Base-by-base conservation (phyloP, 2,329 filamentous ascomycete species). In the Fusarium robinianum region DNA sequence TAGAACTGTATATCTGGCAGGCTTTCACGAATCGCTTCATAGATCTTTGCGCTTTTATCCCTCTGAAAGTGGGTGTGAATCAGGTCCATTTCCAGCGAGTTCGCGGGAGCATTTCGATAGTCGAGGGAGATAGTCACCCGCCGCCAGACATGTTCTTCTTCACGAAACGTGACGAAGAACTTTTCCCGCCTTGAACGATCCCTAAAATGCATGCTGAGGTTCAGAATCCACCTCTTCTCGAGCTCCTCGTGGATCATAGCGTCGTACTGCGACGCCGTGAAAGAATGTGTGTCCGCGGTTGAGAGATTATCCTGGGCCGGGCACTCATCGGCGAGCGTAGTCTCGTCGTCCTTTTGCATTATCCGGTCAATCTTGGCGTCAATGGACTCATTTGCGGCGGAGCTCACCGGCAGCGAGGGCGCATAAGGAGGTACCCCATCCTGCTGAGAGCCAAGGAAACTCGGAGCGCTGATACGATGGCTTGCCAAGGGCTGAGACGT, bases 191-290 rank as follows among this genome's bases (percentile, higher is more conserved):
- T 88, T 9, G 91, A 95, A 61, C 87, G 85, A 70, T 99, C 94
- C 46, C 91, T 83, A 67, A 96, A 99, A 67, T 96, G 90, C 94
- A 99, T 96, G 69, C 90, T 96, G 48, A 97, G 78, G 63, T 99
- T 99, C 57, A 99, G 75, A 48, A 99, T 97, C 94, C 94, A 99
- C 62, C 81, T 85, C 49, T 78, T 81, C 62, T 96, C 90, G 41
- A 96, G 78, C 67, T 97, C 92, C 51, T 88, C 82, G 53, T 87
- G 82, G 54, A 96, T 79, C 58, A 81, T 75, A 38, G 76, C 72
- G 39, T 87, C 81, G 60, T 87, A 79, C 46, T 77, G 70, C 3
- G 77, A 76, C 4, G 72, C 72, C 11, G 77, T 75, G 51, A 76
- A 69, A 14, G 77, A 79, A 15, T 67, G 72, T 3, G 68, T 67